Evolutionary conservation across 768 basidiomycete genomes (phyloP).

Genomic region (Phaeotremella skinneri): DNA sequence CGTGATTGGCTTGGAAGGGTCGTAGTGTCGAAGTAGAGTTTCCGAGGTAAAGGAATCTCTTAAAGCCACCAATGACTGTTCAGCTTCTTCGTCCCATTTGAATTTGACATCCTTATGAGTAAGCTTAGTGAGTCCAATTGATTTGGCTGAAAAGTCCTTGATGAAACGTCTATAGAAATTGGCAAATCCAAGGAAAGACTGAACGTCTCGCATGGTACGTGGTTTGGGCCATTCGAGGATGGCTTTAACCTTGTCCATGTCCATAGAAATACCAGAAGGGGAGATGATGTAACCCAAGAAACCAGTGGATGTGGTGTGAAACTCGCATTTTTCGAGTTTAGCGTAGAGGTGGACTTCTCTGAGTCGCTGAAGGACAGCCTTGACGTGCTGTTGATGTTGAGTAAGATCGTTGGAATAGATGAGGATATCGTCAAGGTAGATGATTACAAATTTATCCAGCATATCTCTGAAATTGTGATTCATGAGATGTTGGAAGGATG

Average conservation of each 20-base stretch:
- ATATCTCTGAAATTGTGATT: slow-evolving; percentile 31
- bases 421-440: slow-evolving; percentile 39
- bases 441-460: slow-evolving; percentile 16
- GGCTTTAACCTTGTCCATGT: slow-evolving; percentile 11
- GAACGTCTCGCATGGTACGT: slow-evolving; percentile 12
- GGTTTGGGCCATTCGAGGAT: slow-evolving; percentile 29
- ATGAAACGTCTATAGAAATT: slow-evolving; percentile 34
- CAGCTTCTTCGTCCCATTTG: background rate
- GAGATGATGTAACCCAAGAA: slow-evolving; percentile 34
- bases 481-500: slow-evolving; percentile 33
- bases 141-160: slow-evolving; percentile 17
- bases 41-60: slow-evolving; percentile 18
- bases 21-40: slow-evolving; percentile 18
- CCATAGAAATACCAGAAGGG: slow-evolving; percentile 16
- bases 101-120: slow-evolving; percentile 4
- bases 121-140: slow-evolving; percentile 19
- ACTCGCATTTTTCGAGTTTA: slow-evolving; percentile 34
- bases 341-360: slow-evolving; percentile 15
- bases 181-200: slow-evolving; percentile 28
- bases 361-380: slow-evolving; percentile 26
- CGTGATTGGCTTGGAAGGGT: slow-evolving; percentile 3
- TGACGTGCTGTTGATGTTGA: slow-evolving; percentile 25
- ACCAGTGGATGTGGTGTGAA: slow-evolving; percentile 16
- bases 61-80: slow-evolving; percentile 8
- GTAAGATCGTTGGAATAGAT: slow-evolving; percentile 21